phyloP scores from a whole-genome alignment of 2,329 filamentous ascomycete species.

The Monosporascus cannonballus region DNA sequence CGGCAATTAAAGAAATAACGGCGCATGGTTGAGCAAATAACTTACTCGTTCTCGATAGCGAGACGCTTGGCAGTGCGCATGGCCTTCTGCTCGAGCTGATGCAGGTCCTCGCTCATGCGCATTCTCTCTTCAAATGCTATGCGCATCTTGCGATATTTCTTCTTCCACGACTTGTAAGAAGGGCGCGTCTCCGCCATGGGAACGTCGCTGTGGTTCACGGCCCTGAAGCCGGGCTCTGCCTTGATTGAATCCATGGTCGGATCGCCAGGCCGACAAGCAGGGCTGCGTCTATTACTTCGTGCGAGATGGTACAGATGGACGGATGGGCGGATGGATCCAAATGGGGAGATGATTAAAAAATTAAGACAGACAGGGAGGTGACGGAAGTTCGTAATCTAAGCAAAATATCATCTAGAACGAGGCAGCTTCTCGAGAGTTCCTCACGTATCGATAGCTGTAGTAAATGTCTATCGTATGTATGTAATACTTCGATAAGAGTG shows the following conservation, averaged over 20 bases:
- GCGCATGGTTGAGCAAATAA: conserved; percentile 7
- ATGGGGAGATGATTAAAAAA: not conserved
- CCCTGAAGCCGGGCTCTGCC: conserved; percentile 23
- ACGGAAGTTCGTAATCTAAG: not conserved
- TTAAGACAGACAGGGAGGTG: not conserved
- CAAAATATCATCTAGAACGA: not conserved
- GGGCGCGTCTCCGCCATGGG: conserved; percentile 38
- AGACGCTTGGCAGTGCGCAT: conserved; percentile 76
- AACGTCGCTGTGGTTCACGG: conserved; percentile 27
- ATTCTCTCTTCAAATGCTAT: conserved; percentile 71
- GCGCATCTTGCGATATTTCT: conserved; percentile 94
- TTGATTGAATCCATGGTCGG: conserved; percentile 23
- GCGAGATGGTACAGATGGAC: not conserved
- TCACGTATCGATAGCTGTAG: no score
- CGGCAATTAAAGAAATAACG: conserved; percentile 7
- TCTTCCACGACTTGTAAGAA: conserved; percentile 68
- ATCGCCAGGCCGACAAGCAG: not conserved
- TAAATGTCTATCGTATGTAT: not conserved
- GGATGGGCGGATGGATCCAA: not conserved
- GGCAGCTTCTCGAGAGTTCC: no score
- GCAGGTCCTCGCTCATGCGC: conserved; percentile 75
- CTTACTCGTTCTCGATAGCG: conserved; percentile 88
- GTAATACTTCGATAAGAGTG: no score
- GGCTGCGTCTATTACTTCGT: not conserved
- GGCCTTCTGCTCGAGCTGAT: conserved; percentile 75